Evolutionary conservation across 1,284 basidiomycete genomes (phyloP), one percentile per base, ranked within the genome.

Genomic region (Puccinia sorghi): DNA sequence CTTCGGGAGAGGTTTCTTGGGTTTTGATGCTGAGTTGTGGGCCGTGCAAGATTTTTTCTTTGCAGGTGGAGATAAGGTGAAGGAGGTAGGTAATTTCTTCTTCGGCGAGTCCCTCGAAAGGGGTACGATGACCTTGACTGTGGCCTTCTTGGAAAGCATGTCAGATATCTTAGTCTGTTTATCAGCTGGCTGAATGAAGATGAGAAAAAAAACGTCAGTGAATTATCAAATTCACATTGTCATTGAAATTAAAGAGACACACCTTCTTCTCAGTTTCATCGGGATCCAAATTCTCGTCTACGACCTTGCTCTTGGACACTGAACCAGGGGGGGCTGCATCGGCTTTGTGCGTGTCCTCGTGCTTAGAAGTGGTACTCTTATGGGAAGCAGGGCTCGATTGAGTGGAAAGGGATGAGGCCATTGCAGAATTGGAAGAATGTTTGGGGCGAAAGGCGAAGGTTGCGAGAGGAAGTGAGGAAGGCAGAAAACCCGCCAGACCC

Each of bases 131-230:
- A 70, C 67, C 54, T 70, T 70, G 22, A 70, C 50, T 15, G 67
- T 22, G n/a, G n/a, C n/a, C 9, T 22, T 50, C 32, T 70, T 70
- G 20, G 27, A 48, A 54, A 70, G 48, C 67, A 70, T 54, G 22
- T 70, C 67, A 3, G 67, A 37, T 70, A 70, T 54, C 67, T 54
- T 70, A 50, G 48, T 32, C 67, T n/a, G 48, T 70, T 70, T 70
- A 48, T n/a, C 54, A 48, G 64, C 46, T 25, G 41, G 48, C 64
- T 67, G n/a, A 43, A 27, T 46, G 25, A 27, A 46, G 32, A 25
- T 48, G 3, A 15, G 5, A 9, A 50, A 67, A 17, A 8, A 48
- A 67, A 25, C 11, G 25, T 67, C 13, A 67, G 22, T 48, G 37
- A n/a, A 59, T 1, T 8, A 11, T 37, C 13, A 66, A 50, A 32